Conservation (phyloP, 2,329 filamentous ascomycete species). For the Gliomastix tumulicola region DNA sequence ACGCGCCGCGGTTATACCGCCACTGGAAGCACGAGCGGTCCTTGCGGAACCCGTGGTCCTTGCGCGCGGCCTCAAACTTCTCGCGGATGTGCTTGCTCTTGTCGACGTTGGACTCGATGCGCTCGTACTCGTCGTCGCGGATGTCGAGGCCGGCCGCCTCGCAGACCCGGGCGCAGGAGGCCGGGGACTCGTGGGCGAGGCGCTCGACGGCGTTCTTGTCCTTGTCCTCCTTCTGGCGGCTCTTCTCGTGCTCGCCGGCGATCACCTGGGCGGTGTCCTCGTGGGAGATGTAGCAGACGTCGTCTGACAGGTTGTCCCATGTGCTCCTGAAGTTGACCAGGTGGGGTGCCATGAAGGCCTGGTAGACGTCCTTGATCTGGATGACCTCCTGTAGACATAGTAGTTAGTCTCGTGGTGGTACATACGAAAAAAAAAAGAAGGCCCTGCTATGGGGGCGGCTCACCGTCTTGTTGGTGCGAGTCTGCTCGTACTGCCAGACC, state of each 20-base stretch:
- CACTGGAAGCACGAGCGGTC: constrained; percentile 37
- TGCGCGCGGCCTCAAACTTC: constrained; percentile 13
- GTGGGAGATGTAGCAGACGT: constrained; percentile 34
- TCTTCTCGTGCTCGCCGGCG: constrained; percentile 19
- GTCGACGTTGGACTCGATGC: constrained; percentile 16
- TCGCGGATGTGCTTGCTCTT: constrained; percentile 16
- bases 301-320: constrained; percentile 47
- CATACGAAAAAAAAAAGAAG: constrained; percentile 1
- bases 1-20: constrained; percentile 34
- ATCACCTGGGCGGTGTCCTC: constrained; percentile 24
- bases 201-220: constrained; percentile 34
- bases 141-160: constrained; percentile 28
- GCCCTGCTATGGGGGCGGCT: too few relatives aligned
- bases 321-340: constrained; percentile 32
- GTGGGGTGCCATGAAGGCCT: constrained; percentile 36
- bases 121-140: constrained; percentile 22
- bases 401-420: constrained; percentile 8
- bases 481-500: constrained; percentile 48
- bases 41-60: constrained; percentile 15
- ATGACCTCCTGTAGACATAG: constrained; percentile 26
- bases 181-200: constrained; percentile 33
- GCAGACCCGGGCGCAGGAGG: constrained; percentile 44
- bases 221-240: constrained; percentile 26
- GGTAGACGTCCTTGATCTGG: constrained; percentile 41
- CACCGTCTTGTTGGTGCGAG: constrained; percentile 32